A percentile compares a stretch with the other conserved stretches of the same genome.
These are phyloP conservation scores for Clathrospora elynae DNA, from an alignment of 2,329 filamentous ascomycete species.

Conservation along the genomic window DNA sequence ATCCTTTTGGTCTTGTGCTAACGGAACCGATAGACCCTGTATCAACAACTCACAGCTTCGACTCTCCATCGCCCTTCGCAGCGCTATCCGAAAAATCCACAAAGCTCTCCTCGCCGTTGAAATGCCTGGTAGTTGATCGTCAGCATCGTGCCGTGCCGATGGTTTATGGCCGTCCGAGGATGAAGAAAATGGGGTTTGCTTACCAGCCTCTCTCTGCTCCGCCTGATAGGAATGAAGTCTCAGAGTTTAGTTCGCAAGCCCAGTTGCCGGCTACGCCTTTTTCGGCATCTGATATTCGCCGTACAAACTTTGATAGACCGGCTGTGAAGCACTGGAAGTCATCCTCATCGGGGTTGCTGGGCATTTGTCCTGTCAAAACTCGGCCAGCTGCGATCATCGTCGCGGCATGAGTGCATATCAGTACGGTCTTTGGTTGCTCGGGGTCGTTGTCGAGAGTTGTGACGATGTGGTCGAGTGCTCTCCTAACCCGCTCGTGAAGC, in stretches of 20 bases:
- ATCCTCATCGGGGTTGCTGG: constrained; percentile 70
- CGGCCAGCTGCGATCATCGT: constrained; percentile 85
- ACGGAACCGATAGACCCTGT: background rate
- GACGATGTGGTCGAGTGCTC: constrained; percentile 72
- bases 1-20: background rate
- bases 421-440: constrained; percentile 67
- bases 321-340: constrained; percentile 89
- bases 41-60: constrained; percentile 31
- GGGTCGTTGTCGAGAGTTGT: constrained; percentile 69
- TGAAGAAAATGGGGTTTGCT: constrained; percentile 17
- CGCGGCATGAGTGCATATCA: constrained; percentile 90
- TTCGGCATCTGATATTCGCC: constrained; percentile 54
- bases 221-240: constrained; percentile 78
- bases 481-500: constrained; percentile 79
- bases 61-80: constrained; percentile 16
- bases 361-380: constrained; percentile 77
- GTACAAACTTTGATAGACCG: constrained; percentile 71
- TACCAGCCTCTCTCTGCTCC: constrained; percentile 91
- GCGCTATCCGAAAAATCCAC: constrained; percentile 35
- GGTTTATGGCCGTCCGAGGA: background rate
- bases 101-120: constrained; percentile 47
- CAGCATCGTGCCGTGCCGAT: constrained; percentile 6
- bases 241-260: constrained; percentile 79
- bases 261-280: constrained; percentile 75
- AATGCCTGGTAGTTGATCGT: constrained; percentile 33